Base-by-base conservation (phyloP, 1,284 basidiomycete genomes). In the Naganishia albida region DNA sequence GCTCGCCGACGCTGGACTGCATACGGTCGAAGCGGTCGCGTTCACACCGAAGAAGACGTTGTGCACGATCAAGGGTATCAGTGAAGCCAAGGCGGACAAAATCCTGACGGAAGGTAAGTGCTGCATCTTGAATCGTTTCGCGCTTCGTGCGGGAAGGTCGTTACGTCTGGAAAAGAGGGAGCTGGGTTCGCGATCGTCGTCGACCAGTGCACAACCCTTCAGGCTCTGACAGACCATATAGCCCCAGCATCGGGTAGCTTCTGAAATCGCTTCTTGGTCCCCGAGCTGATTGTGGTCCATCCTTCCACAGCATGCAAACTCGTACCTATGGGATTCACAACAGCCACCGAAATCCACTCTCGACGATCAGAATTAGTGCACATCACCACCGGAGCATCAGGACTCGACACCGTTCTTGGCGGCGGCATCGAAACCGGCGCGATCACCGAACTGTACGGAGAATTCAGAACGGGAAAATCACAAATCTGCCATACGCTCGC, bases 351-450 rank as follows among this genome's bases (percentile, higher is more conserved):
- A 76, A 91, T 96, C 3, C 96, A 99, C 76, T 89, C 91, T 30
- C 87, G 93, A 62, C 85, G 96, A 57, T 90, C 92, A n/a, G 96
- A 99, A 77, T 84, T 99, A 50, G 92, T 99, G 18, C 91, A 92
- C 77, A 96, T 99, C 71, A 95, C 93, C 1, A 99, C 96, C 0
- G 96, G 96, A 8, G 94, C 92, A 1, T 94, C 93, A 73, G 93
- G 97, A 69, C 83, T 99, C 30, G 95, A 99, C 80, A 92, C 93
- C 1, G 85, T 99, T 26, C 83, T 99, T 2, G 96, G 96, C 72
- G 96, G 91, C 64, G 96, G 96, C 8, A 92, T 99, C 72, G 96
- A 99, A 82, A 99, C 96, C 13, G 96, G 96, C 44, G 90, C 93
- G 1, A 97, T 99, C 76, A 99, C 96, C 0, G 96, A 99, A 79